phyloP scores from a whole-genome alignment of 2,329 filamentous ascomycete genomes.

The Beauveria rudraprayagi region DNA sequence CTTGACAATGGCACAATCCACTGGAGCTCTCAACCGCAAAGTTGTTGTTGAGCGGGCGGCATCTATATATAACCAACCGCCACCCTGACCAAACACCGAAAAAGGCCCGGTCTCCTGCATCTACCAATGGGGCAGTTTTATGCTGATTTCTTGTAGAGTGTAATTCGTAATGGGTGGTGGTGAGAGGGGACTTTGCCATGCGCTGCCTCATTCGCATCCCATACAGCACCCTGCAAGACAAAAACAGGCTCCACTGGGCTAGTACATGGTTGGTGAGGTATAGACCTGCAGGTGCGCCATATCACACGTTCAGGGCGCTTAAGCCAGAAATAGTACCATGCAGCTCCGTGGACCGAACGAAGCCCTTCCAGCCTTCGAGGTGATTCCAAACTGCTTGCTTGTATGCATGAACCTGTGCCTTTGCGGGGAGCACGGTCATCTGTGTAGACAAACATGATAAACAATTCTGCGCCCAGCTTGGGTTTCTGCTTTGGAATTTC shows the following conservation, averaged over 20 bases:
- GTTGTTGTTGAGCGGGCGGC: neutral
- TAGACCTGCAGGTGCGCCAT: neutral
- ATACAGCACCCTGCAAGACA: conserved; percentile 3
- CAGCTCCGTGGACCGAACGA: too few relatives aligned
- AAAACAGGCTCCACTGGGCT: neutral
- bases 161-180: neutral
- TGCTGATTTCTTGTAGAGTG: neutral
- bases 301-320: neutral
- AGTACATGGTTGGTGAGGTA: neutral
- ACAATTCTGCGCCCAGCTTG: neutral
- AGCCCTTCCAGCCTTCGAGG: too few relatives aligned
- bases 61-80: neutral
- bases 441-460: neutral
- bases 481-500: too few relatives aligned
- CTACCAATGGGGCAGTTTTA: neutral
- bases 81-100: neutral
- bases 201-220: conserved; percentile 2
- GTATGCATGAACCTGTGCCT: neutral
- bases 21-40: neutral
- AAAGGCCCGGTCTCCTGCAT: neutral
- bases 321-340: neutral
- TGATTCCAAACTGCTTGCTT: neutral
- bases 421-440: too few relatives aligned
- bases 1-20: neutral
- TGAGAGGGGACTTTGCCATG: neutral